phyloP scores from a whole-genome alignment of 2,329 filamentous ascomycete species.

The Pseudogymnoascus destructans region DNA sequence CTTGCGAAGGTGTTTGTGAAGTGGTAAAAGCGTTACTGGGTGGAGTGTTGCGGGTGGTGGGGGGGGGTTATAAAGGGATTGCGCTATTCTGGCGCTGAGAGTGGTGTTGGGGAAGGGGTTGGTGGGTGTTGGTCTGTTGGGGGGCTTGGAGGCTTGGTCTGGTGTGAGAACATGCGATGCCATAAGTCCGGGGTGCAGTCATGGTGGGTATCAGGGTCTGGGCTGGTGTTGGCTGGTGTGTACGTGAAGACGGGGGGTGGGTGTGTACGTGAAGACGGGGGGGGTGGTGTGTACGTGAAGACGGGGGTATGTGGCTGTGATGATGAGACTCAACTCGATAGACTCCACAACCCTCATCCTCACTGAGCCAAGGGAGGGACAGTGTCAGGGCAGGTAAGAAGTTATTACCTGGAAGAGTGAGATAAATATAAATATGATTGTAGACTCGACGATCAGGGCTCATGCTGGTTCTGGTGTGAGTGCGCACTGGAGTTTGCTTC shows the following conservation, averaged over 20 bases:
- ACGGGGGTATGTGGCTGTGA: neutral
- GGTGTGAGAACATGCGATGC: too few species aligned
- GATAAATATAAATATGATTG: neutral
- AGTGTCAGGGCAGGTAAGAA: neutral
- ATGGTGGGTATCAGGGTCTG: too few species aligned
- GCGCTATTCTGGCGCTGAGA: neutral
- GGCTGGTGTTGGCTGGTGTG: too few species aligned
- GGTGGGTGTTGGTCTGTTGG: neutral
- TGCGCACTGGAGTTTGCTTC: neutral
- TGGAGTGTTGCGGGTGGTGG: neutral
- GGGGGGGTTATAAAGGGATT: neutral
- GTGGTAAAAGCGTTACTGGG: neutral
- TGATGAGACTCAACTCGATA: neutral
- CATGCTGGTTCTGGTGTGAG: neutral
- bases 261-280: neutral
- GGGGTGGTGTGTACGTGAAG: neutral
- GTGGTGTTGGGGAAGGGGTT: neutral
- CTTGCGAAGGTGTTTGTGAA: constrained; percentile 4
- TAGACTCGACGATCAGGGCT: neutral
- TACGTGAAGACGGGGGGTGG: neutral
- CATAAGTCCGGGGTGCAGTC: too few species aligned
- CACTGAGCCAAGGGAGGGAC: neutral
- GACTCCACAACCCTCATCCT: neutral
- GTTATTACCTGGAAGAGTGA: neutral
- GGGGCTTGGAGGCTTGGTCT: neutral